Percentiles rank a stretch among this genome's conserved stretches.
These are phyloP conservation scores for Saccharomyces pastorianus DNA, from an alignment of 1,139 yeast genomes.

Conservation along the genomic window DNA sequence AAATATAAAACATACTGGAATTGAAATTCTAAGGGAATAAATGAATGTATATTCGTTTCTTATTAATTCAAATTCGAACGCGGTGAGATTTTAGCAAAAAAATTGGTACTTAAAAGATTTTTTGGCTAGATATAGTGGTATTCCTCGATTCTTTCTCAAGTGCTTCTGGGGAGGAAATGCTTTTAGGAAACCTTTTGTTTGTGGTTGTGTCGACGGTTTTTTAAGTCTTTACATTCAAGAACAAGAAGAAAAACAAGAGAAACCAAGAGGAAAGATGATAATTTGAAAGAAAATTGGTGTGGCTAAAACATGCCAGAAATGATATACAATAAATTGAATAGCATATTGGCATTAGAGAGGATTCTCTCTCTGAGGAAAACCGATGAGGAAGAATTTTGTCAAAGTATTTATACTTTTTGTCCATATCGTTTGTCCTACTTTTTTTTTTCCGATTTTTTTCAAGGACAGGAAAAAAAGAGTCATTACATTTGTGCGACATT, in stretches of 20 bases:
- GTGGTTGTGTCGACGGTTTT: conserved; percentile 3
- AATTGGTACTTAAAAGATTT: neutral
- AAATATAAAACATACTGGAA: neutral
- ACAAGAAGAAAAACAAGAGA: conserved; percentile 3
- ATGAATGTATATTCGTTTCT: neutral
- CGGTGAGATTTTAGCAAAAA: neutral
- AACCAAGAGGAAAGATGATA: conserved; percentile 5
- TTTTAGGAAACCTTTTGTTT: neutral
- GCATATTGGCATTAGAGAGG: neutral
- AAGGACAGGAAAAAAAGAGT: neutral
- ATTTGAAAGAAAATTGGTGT: conserved; percentile 15
- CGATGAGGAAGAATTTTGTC: neutral
- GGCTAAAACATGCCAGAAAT: conserved; percentile 11
- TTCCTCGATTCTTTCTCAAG: neutral
- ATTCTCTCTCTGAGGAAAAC: neutral
- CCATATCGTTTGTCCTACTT: neutral
- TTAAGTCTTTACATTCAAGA: conserved; percentile 4
- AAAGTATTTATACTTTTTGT: neutral
- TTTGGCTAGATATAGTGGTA: neutral
- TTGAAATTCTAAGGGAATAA: neutral
- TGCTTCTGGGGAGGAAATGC: neutral
- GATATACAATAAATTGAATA: neutral
- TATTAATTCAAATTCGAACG: neutral
- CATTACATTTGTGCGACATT: neutral
- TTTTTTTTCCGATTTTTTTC: neutral